Base-by-base conservation (phyloP, 495 filamentous ascomycete species). In the Opeltia flavorubescens region DNA sequence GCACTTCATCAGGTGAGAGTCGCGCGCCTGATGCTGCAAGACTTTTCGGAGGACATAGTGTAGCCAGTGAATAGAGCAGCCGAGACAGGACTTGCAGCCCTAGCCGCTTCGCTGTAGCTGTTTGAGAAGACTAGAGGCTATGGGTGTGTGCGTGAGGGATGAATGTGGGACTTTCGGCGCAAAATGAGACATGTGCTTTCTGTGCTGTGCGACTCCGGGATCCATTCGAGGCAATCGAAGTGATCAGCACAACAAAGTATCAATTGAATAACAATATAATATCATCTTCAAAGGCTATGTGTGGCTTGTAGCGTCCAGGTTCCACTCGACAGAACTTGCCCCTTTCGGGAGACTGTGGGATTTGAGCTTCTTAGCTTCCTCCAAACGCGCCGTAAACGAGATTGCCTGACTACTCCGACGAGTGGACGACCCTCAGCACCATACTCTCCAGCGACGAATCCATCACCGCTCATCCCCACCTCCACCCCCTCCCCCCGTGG, bases 281-380 rank as follows among this genome's bases (percentile, higher is more conserved):
- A n/a, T n/a, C n/a, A n/a, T n/a, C n/a, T n/a, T n/a, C n/a, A n/a
- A n/a, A n/a, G n/a, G n/a, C n/a, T n/a, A n/a, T n/a, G n/a, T n/a
- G n/a, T n/a, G n/a, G n/a, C n/a, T n/a, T n/a, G n/a, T n/a, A n/a
- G n/a, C n/a, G n/a, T n/a, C n/a, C n/a, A n/a, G n/a, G n/a, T 39
- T 9, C 35, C 13, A 17, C 35, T 39, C 5, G 35, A 39, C 35
- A 39, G 21, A 20, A 17, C n/a, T 20, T 39, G 35, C 80, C 56
- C 86, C 84, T 46, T 91, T 94, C 15, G 93, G 68, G 18, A 95
- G 87, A 3, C 84, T 81, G 61, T 91, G 94, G 21, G 86, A 83
- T 1, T 13, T 8, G 13, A 39, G 18, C n/a, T 21, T 5, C 9
- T 39, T 39, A 39, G 35, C 35, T 39, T 23, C n/a, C 13, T 39